A percentile compares a stretch with the other conserved stretches of the same genome.
These are phyloP conservation scores for Eutrema yunnanense DNA, from an alignment of 345 rosid genomes.

Conservation along the genomic window DNA sequence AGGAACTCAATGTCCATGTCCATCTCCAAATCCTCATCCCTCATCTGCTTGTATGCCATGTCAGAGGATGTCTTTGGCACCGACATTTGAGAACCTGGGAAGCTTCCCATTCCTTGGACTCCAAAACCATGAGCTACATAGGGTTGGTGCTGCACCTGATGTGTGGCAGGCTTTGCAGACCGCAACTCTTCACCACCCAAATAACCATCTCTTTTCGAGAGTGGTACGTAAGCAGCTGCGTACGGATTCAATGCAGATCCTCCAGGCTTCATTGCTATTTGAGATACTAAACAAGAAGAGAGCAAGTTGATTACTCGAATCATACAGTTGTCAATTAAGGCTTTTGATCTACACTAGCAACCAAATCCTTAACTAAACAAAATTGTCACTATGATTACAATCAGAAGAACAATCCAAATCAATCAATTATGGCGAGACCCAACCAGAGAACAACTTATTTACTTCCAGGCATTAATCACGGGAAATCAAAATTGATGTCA, in stretches of 20 bases:
- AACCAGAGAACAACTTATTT: not conserved
- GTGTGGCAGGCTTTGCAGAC: slow-evolving; percentile 29
- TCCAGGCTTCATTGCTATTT: slow-evolving; percentile 50
- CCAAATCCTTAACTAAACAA: not conserved
- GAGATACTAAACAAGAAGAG: slow-evolving; percentile 6
- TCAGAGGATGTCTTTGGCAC: slow-evolving; percentile 27
- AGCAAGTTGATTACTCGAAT: not conserved
- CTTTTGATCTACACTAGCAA: not conserved
- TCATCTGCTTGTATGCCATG: slow-evolving; percentile 33
- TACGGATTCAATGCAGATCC: slow-evolving; percentile 66
- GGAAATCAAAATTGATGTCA: not conserved
- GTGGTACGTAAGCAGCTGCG: slow-evolving; percentile 71
- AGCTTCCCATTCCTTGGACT: slow-evolving; percentile 23
- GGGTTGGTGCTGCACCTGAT: slow-evolving; percentile 27
- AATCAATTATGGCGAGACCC: not conserved
- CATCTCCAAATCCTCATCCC: slow-evolving; percentile 47
- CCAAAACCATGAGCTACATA: slow-evolving; percentile 26
- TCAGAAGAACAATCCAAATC: slow-evolving; percentile 5
- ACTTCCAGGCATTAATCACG: not conserved
- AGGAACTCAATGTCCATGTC: slow-evolving; percentile 74
- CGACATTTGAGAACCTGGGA: slow-evolving; percentile 18
- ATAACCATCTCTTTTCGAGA: slow-evolving; percentile 48
- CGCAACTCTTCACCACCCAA: slow-evolving; percentile 19
- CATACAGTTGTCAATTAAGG: not conserved
- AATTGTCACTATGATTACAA: not conserved